Base-by-base conservation (phyloP, 2,329 filamentous ascomycete genomes). In the Cladosporium sp. region DNA sequence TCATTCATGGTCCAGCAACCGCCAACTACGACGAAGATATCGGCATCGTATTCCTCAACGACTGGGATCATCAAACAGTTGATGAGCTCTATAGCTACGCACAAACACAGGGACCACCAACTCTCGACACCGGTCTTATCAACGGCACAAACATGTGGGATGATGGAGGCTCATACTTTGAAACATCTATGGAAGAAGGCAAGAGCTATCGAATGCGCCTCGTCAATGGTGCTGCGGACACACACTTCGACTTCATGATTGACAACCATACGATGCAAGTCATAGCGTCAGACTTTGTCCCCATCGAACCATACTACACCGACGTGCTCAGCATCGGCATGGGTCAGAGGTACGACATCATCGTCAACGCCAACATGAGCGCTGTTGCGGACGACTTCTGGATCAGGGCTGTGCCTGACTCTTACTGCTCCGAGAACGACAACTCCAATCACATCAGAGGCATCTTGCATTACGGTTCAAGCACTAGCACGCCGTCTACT, bases 161-260 rank as follows among this genome's bases (percentile, higher is more conserved):
- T 42, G 52, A 39, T 22, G 54, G 56, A 15, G 62, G 63, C 20
- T 48, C 54, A 3, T 60, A 59, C 52, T 58, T 47, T 50, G 56
- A 59, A 34, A 57, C 55, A 1, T 56, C 53, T 4, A 53, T 73
- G 29, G 62, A 61, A 1, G 62, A 63, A 12, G 72, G 71, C 30
- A 73, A 73, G 45, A 64, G 64, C 41, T 73, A 76, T 52, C 61
- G 68, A n/a, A 58, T 76, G n/a, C 68, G 72, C 13, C 61, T 76
- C 2, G 62, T 73, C 50, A 76, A 76, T 56, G 52, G 54, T 2
- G 66, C 66, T 15, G 65, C 68, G 37, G 68, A 72, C 57, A 67
- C 63, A 24, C 61, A 60, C 53, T 64, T 70, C 51, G 62, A 67
- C 38, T 65, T 72, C 20, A 61, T 61, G 4, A 58, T 72, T 36